Percentiles rank a stretch among this genome's conserved stretches.
These are phyloP conservation scores for Pythium pectinolyticum DNA, from an alignment of 352 stramenopile genomes.

Conservation along the genomic window DNA sequence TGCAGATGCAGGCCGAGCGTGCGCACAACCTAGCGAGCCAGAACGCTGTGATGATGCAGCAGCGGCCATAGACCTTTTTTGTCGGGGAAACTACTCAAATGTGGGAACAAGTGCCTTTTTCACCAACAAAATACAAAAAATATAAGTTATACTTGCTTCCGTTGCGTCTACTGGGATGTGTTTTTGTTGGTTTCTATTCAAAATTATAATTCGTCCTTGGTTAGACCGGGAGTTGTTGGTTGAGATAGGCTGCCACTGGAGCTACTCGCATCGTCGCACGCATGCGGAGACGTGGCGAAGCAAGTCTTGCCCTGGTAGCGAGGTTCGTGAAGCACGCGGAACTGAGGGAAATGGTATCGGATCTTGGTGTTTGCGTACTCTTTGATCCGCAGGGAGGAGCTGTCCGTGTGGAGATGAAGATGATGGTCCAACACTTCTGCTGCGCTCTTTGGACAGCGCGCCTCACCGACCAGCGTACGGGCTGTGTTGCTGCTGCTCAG, in stretches of 20 bases:
- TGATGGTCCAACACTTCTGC: background rate
- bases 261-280: slow-evolving; percentile 1
- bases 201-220: slow-evolving; percentile 6
- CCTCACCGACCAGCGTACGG: slow-evolving; percentile 14
- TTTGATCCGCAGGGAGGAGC: background rate
- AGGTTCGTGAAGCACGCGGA: slow-evolving; percentile 30
- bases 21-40: slow-evolving; percentile 76
- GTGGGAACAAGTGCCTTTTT: no score
- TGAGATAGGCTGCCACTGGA: no score
- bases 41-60: slow-evolving; percentile 62
- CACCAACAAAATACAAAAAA: no score
- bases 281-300: slow-evolving; percentile 20
- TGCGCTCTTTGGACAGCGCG: slow-evolving; percentile 12
- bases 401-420: slow-evolving; percentile 3
- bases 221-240: no score
- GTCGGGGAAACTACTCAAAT: no score
- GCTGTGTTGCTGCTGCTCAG: no score
- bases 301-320: slow-evolving; percentile 24
- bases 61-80: slow-evolving; percentile 7
- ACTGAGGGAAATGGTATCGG: slow-evolving; percentile 31
- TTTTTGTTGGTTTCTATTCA: no score
- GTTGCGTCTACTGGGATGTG: no score
- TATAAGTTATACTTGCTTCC: slow-evolving; percentile 5
- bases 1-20: slow-evolving; percentile 65
- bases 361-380: slow-evolving; percentile 30